A percentile compares a stretch with the other conserved stretches of the same genome.
phyloP scores from a whole-genome alignment of 169 alveolate genomes.

The Plasmodium cynomolgi region DNA sequence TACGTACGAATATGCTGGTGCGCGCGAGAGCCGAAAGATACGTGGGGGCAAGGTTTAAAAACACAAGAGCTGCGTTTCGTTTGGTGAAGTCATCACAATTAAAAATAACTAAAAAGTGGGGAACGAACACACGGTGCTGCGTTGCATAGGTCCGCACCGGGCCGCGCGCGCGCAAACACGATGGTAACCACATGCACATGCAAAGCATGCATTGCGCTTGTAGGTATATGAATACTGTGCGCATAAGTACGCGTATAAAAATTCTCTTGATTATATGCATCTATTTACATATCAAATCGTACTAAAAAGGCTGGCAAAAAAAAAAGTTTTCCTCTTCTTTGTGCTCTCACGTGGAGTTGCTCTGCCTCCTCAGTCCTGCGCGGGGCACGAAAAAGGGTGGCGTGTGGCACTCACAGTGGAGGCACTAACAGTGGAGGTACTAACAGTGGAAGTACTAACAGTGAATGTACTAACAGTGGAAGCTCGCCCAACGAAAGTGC shows the following conservation, averaged over 20 bases:
- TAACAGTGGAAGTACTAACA: no score
- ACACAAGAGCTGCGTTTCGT: neutral
- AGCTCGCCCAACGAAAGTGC: neutral
- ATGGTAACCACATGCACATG: neutral
- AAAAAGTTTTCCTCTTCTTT: neutral
- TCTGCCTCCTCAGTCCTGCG: no score
- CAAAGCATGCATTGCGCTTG: neutral
- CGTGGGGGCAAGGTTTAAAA: neutral
- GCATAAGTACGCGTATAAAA: neutral
- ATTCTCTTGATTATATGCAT: neutral
- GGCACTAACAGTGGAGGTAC: no score
- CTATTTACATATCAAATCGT: neutral
- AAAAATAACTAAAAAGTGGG: constrained; percentile 4
- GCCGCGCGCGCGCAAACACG: neutral
- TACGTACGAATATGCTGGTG: neutral
- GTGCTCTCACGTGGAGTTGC: neutral
- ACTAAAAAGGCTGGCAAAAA: neutral
- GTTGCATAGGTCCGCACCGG: neutral
- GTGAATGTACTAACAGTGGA: neutral
- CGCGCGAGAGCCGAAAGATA: neutral
- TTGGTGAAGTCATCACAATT: neutral
- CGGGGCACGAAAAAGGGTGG: neutral
- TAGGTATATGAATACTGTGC: neutral
- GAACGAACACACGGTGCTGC: neutral
- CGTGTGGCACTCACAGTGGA: no score